phyloP scores from a whole-genome alignment of 202 grass and related monocot genomes.

The Carex arenaria region DNA sequence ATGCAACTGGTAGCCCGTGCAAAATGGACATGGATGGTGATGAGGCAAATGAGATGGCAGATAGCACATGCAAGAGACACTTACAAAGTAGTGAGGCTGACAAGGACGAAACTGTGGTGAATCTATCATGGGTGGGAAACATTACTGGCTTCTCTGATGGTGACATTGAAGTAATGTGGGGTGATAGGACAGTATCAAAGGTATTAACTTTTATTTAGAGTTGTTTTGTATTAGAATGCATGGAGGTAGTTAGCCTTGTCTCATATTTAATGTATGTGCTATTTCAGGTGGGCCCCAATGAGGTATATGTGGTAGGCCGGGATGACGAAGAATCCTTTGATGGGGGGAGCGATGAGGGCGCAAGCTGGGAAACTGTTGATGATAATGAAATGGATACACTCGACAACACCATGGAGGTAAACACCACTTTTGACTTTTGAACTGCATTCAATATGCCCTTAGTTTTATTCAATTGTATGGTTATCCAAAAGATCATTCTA shows the following conservation, averaged over 20 bases:
- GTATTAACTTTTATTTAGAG: slow-evolving; percentile 31
- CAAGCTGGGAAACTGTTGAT: slow-evolving; percentile 96
- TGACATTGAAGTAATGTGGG: slow-evolving; percentile 83
- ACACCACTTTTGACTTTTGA: neutral
- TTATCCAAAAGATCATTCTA: neutral
- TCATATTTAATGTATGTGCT: slow-evolving; percentile 8
- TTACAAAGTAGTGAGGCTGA: slow-evolving; percentile 32
- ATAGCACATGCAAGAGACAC: neutral
- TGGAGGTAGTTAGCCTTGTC: slow-evolving; percentile 5
- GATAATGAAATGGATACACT: slow-evolving; percentile 61
- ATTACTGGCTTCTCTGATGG: slow-evolving; percentile 74
- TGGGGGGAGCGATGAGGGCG: slow-evolving; percentile 42
- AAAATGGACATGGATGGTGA: slow-evolving; percentile 11
- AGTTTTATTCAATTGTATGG: slow-evolving; percentile 2
- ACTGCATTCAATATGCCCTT: neutral
- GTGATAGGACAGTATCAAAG: slow-evolving; percentile 67
- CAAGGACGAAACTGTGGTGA: slow-evolving; percentile 25
- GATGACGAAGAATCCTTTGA: slow-evolving; percentile 70
- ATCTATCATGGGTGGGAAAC: slow-evolving; percentile 83
- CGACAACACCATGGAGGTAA: slow-evolving; percentile 58
- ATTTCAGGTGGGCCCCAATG: slow-evolving; percentile 83
- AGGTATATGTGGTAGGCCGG: slow-evolving; percentile 80
- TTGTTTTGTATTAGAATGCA: slow-evolving; percentile 22
- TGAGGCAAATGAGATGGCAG: slow-evolving; percentile 28
- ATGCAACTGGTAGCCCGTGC: slow-evolving; percentile 30